Evolutionary conservation across 1,284 basidiomycete species (phyloP), one percentile per base, ranked within the genome.

Genomic region (Irpex lacteus): DNA sequence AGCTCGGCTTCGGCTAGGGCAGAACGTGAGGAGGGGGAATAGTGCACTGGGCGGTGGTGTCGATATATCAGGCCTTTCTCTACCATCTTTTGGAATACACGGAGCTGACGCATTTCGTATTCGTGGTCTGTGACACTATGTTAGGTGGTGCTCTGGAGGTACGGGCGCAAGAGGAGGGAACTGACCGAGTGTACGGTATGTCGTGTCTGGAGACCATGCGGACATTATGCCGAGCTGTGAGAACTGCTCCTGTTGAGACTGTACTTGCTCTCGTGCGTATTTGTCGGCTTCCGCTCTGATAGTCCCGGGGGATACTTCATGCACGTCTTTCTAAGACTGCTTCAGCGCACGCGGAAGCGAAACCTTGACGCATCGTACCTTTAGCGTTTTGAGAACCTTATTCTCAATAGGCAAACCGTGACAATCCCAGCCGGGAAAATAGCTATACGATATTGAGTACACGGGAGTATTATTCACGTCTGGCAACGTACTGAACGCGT

Each of bases 341-440:
- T 19, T 64, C 36, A 56, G 50, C 15, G 7, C 19, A 52, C 11
- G 54, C 44, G 57, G 59, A 19, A 13, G 34, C 47, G 44, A 50
- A 44, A 60, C 55, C 26, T 26, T 55, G 26, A 21, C 34, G 13
- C 21, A 59, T n/a, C 85, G 65, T 72, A 90, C 93, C 63, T 85
- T 84, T n/a, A 94, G 81, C 57, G 88, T 85, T 67, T 90, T 82
- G 37, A 98, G 78, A 0, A 95, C 92, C 74, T 97, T 98, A 71
- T 95, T 93, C 75, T 98, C 96, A 68, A 99, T 98, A 0, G 98
- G 98, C 15, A 99, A 85, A 1, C 98, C 98, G 72, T 99, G 98
- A 72, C 97, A 99, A 74, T 99, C 98, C 95, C 96, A 99, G 4
- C 98, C 98, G 34, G 98, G 97, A 47, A 92, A 78, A 76, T 96